Percentiles rank a stretch among this genome's conserved stretches.
phyloP scores from a whole-genome alignment of 1,139 yeast genomes.

The Protomyces pachydermus region DNA sequence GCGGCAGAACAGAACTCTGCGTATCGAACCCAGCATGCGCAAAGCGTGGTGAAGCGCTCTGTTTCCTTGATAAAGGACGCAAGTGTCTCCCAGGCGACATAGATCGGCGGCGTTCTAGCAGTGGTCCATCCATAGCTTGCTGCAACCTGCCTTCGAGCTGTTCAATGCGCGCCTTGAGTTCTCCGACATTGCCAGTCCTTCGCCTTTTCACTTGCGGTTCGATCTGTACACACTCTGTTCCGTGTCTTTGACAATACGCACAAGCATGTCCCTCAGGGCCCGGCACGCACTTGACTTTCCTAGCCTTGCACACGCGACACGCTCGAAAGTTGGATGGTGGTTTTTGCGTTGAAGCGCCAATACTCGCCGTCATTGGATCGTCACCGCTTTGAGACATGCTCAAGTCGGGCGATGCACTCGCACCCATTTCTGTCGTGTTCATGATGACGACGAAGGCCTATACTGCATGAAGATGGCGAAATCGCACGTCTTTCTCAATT shows the following conservation, averaged over 20 bases:
- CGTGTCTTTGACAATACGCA: conserved; percentile 12
- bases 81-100: neutral
- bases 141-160: conserved; percentile 15
- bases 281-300: conserved; percentile 20
- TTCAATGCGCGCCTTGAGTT: conserved; percentile 17
- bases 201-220: conserved; percentile 5
- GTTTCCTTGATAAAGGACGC: neutral
- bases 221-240: conserved; percentile 4
- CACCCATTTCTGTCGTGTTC: neutral
- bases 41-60: neutral
- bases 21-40: neutral
- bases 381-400: neutral
- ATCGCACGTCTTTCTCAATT: too few species aligned
- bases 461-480: too few species aligned
- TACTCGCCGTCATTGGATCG: neutral
- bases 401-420: neutral
- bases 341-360: neutral
- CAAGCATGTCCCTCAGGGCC: conserved; percentile 7
- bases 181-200: conserved; percentile 4
- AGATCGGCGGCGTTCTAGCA: neutral
- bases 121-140: neutral
- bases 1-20: neutral
- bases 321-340: conserved; percentile 16
- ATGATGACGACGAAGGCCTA: neutral
- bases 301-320: conserved; percentile 8